Evolutionary conservation across 1,284 basidiomycete genomes (phyloP).

Genomic region (Marasmius sp.): DNA sequence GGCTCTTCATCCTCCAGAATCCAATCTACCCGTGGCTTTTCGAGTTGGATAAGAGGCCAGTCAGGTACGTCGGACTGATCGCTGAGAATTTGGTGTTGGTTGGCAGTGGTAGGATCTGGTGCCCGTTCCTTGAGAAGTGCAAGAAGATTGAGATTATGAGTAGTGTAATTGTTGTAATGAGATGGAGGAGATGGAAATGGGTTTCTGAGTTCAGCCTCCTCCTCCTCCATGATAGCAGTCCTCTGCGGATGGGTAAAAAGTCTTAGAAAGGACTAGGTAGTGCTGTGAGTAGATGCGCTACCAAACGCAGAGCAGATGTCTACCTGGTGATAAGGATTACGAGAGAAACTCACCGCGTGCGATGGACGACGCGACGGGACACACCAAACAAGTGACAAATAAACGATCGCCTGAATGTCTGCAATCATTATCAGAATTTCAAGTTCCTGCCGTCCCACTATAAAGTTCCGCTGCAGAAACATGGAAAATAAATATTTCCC

Average conservation of each 20-base stretch:
- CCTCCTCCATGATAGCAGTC: conserved; percentile 50
- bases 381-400: too few species aligned
- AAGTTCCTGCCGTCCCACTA: too few species aligned
- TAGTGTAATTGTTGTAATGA: conserved; percentile 70
- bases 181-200: conserved; percentile 83
- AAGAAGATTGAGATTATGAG: conserved; percentile 67
- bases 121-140: conserved; percentile 55
- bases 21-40: conserved; percentile 81
- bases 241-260: background rate
- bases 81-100: conserved; percentile 59
- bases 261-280: background rate
- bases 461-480: too few species aligned
- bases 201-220: conserved; percentile 74
- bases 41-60: conserved; percentile 69
- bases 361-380: too few species aligned
- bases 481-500: background rate
- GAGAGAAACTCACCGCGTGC: too few species aligned
- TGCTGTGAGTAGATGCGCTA: too few species aligned
- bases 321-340: too few species aligned
- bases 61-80: conserved; percentile 72
- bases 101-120: conserved; percentile 34
- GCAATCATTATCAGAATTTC: too few species aligned
- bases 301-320: too few species aligned
- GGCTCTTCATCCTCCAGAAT: conserved; percentile 72
- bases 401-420: too few species aligned